Evolutionary conservation across 345 rosid species (phyloP).

Genomic region (Passiflora organensis): DNA sequence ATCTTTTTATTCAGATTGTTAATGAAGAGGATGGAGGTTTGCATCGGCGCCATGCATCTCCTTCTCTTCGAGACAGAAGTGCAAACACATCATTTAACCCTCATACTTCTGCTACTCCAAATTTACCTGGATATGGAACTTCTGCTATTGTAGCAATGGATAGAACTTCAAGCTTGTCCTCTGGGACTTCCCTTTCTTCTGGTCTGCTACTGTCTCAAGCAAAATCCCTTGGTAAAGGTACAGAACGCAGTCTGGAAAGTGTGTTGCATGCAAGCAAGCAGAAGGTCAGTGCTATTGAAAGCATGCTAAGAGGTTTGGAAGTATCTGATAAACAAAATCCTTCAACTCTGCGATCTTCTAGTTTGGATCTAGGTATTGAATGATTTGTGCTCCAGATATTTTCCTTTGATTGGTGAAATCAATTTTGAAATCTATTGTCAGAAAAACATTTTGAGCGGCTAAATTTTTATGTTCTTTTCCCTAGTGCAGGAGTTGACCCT

Average conservation of each 20-base stretch:
- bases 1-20: conserved; percentile 47
- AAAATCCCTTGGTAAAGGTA: conserved; percentile 58
- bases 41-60: conserved; percentile 96
- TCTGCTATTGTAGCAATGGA: conserved; percentile 98
- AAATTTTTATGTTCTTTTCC: conserved; percentile 47
- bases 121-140: conserved; percentile 82
- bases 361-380: conserved; percentile 95
- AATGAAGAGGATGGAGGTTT: conserved; percentile 96
- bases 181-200: conserved; percentile 64
- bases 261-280: conserved; percentile 95
- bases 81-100: conserved; percentile 47
- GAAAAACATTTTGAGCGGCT: conserved; percentile 38
- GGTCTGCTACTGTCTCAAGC: conserved; percentile 74
- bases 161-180: conserved; percentile 68
- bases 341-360: conserved; percentile 71
- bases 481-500: conserved; percentile 99
- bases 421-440: too few species aligned
- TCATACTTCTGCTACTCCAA: conserved; percentile 51
- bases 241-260: conserved; percentile 92
- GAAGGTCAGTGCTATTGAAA: conserved; percentile 97
- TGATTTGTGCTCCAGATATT: conserved; percentile 15
- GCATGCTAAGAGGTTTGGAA: conserved; percentile 96
- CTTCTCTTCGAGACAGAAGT: conserved; percentile 85
- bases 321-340: conserved; percentile 78
- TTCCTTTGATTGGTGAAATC: too few species aligned